Conservation (phyloP, 2,329 filamentous ascomycete species). For the Raffaelea arxii region DNA sequence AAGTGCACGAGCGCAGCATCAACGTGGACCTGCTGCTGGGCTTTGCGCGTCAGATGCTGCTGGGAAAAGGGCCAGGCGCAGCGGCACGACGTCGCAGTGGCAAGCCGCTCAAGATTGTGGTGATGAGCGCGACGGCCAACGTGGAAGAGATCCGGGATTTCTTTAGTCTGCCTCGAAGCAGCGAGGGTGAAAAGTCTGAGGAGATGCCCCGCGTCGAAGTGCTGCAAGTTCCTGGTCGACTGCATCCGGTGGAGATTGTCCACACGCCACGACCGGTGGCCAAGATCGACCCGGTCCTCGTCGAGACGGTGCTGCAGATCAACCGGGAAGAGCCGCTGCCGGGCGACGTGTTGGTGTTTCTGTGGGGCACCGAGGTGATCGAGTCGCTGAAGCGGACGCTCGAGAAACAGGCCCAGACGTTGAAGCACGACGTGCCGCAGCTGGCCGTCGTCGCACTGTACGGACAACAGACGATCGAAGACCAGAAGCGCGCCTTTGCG, state of each 20-base stretch:
- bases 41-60: slow-evolving; percentile 66
- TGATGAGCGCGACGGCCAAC: slow-evolving; percentile 97
- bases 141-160: slow-evolving; percentile 69
- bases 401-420: slow-evolving; percentile 64
- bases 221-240: slow-evolving; percentile 70
- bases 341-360: slow-evolving; percentile 85
- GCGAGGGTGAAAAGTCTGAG: background rate
- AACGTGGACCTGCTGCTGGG: slow-evolving; percentile 89
- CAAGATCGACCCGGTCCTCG: slow-evolving; percentile 72
- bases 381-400: slow-evolving; percentile 71
- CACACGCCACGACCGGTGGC: slow-evolving; percentile 67
- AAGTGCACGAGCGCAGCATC: slow-evolving; percentile 91
- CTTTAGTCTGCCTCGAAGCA: slow-evolving; percentile 35
- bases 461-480: slow-evolving; percentile 76
- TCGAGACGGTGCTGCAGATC: slow-evolving; percentile 77
- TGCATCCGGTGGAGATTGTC: slow-evolving; percentile 71
- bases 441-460: slow-evolving; percentile 71
- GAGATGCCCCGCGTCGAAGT: slow-evolving; percentile 12
- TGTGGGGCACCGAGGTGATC: slow-evolving; percentile 89
- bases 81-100: slow-evolving; percentile 59
- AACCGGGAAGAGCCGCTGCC: slow-evolving; percentile 84
- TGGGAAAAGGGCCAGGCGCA: background rate
- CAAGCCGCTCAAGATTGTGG: slow-evolving; percentile 72
- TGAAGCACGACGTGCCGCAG: slow-evolving; percentile 67
- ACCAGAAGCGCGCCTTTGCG: slow-evolving; percentile 78